Percentiles rank a stretch among this genome's conserved stretches.
Evolutionary conservation across 139 green algal genomes (phyloP).

Genomic region (Auxenochlorella pyrenoidosa): DNA sequence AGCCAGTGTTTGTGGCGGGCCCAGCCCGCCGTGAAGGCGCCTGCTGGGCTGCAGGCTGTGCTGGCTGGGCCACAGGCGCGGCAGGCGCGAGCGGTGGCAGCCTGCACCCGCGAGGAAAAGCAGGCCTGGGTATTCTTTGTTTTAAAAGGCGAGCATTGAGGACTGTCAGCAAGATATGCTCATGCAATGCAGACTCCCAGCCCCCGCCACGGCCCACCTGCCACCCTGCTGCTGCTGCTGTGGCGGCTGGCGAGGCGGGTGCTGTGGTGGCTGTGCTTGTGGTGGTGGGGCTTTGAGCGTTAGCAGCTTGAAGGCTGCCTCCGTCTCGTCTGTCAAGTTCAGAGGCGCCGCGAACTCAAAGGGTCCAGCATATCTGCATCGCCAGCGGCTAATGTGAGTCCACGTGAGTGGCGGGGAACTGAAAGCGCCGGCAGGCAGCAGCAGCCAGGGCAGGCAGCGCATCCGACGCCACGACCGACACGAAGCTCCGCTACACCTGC

Average conservation of each 20-base stretch:
- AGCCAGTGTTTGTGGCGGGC: too few relatives aligned
- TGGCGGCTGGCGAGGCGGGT: background rate
- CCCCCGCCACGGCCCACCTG: background rate
- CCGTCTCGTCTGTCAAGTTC: background rate
- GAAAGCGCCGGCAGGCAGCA: background rate
- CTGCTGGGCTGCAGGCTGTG: background rate
- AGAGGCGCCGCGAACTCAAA: background rate
- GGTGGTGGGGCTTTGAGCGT: background rate
- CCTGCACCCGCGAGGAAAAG: background rate
- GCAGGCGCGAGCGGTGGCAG: background rate
- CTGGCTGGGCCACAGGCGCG: background rate
- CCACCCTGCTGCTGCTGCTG: background rate
- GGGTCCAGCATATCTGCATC: background rate
- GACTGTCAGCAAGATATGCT: too few relatives aligned
- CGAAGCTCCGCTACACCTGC: background rate
- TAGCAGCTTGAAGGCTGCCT: constrained; percentile 24
- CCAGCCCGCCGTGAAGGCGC: background rate
- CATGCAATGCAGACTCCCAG: too few relatives aligned
- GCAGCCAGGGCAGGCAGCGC: background rate
- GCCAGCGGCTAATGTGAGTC: background rate
- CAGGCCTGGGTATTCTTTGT: background rate
- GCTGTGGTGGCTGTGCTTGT: background rate
- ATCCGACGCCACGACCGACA: background rate
- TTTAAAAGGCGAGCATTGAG: too few relatives aligned
- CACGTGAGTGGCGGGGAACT: too few relatives aligned